Conservation (phyloP, 441 rosid genomes). For the Euphorbia schlechtendalii region DNA sequence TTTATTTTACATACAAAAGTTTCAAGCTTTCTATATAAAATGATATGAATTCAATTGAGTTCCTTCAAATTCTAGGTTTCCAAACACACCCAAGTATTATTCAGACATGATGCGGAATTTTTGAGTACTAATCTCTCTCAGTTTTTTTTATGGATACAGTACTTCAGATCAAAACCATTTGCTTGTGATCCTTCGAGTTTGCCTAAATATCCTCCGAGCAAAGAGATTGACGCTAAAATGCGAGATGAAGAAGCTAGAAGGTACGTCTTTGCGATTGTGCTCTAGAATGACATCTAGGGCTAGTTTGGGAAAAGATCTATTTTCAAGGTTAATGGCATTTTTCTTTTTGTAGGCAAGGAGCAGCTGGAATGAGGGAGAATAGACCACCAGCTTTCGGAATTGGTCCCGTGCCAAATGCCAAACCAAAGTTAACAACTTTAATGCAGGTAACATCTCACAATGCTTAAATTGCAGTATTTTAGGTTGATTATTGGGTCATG, state of each 20-base stretch:
- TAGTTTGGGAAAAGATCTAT: too few species aligned
- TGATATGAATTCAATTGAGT: too few species aligned
- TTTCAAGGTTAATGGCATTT: too few species aligned
- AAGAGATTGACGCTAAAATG: conserved; percentile 75
- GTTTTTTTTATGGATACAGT: conserved; percentile 30
- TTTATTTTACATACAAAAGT: too few species aligned
- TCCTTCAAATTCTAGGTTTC: too few species aligned
- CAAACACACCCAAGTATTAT: too few species aligned
- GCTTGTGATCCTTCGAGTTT: conserved; percentile 74
- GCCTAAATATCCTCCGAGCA: conserved; percentile 93
- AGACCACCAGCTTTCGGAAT: conserved; percentile 32
- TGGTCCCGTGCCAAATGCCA: conserved; percentile 25
- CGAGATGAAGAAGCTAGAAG: conserved; percentile 64
- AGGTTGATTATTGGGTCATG: too few species aligned
- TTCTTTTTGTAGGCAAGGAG: conserved; percentile 43
- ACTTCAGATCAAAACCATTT: conserved; percentile 55
- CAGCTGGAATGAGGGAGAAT: conserved; percentile 33
- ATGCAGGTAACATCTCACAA: conserved; percentile 45
- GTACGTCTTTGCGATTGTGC: conserved; percentile 24
- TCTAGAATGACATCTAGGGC: too few species aligned
- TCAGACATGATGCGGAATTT: background rate
- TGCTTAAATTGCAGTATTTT: too few species aligned
- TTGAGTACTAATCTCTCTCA: conserved; percentile 3
- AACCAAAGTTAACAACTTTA: conserved; percentile 25
- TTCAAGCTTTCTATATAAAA: too few species aligned